Conservation (phyloP, 1,284 basidiomycete species). For the Paramarasmius palmivorus region DNA sequence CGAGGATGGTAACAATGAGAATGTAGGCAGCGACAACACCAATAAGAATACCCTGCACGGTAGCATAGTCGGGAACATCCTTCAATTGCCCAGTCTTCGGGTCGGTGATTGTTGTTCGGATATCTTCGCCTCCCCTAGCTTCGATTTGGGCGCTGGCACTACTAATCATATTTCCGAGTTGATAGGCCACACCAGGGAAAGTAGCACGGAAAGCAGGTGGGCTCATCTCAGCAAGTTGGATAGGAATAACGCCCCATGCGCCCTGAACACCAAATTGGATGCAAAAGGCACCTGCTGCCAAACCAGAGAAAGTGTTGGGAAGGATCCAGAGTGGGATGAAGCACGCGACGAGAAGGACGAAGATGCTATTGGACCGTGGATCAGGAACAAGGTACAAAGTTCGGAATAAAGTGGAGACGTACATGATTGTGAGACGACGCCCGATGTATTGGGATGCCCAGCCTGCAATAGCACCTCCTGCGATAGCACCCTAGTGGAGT, state of each 20-base stretch:
- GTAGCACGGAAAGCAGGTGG: constrained; percentile 92
- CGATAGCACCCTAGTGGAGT: constrained; percentile 13
- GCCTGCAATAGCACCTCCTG: constrained; percentile 80
- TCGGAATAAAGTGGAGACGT: constrained; percentile 29
- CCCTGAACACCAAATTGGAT: constrained; percentile 87
- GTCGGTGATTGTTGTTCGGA: constrained; percentile 56
- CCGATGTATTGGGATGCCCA: constrained; percentile 84
- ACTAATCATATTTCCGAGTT: constrained; percentile 88
- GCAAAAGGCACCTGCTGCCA: constrained; percentile 82
- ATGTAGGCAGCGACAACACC: constrained; percentile 73
- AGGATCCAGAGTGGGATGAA: constrained; percentile 89
- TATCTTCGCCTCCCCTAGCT: constrained; percentile 70
- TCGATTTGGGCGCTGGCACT: constrained; percentile 91
- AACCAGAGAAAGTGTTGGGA: constrained; percentile 61
- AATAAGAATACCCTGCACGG: constrained; percentile 47
- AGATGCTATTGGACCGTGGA: constrained; percentile 36
- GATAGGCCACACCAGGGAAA: constrained; percentile 93
- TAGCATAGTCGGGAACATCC: constrained; percentile 79
- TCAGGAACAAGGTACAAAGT: constrained; percentile 16
- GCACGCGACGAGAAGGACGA: constrained; percentile 58
- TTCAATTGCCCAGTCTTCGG: constrained; percentile 47
- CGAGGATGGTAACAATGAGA: constrained; percentile 65
- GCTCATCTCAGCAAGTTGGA: constrained; percentile 86
- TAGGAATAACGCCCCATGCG: constrained; percentile 83
- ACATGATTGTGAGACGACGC: constrained; percentile 84